phyloP scores from a whole-genome alignment of 2,329 filamentous ascomycete species.

The Aspergillus tanneri region DNA sequence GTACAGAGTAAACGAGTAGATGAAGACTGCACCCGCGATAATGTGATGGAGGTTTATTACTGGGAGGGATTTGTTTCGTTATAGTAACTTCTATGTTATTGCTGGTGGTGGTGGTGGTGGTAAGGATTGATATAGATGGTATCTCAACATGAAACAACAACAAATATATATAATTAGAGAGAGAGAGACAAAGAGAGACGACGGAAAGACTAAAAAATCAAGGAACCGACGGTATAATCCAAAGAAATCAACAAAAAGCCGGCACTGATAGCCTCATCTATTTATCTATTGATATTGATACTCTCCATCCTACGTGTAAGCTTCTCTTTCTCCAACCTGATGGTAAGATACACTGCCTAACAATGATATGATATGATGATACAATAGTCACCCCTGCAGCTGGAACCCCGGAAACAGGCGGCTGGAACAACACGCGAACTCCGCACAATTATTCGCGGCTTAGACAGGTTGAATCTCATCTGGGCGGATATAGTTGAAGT shows the following conservation, averaged over 20 bases:
- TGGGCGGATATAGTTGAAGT: slow-evolving; percentile 64
- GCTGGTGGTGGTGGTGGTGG: too few relatives aligned
- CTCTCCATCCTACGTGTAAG: slow-evolving; percentile 76
- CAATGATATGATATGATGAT: background rate
- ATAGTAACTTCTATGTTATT: too few relatives aligned
- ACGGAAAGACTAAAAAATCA: background rate
- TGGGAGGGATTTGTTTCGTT: too few relatives aligned
- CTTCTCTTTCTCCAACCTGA: slow-evolving; percentile 7
- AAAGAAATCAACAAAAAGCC: slow-evolving; percentile 72
- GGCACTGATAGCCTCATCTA: slow-evolving; percentile 75
- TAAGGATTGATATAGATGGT: too few relatives aligned
- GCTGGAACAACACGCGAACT: slow-evolving; percentile 62
- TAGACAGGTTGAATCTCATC: slow-evolving; percentile 58
- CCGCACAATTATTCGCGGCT: slow-evolving; percentile 57
- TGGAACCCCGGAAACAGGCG: slow-evolving; percentile 61
- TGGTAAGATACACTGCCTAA: background rate
- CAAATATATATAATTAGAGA: too few relatives aligned
- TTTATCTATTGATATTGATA: slow-evolving; percentile 82
- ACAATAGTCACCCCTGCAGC: slow-evolving; percentile 47
- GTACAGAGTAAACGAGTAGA: slow-evolving; percentile 57
- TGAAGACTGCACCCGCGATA: slow-evolving; percentile 48
- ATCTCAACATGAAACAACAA: too few relatives aligned
- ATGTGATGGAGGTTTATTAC: slow-evolving; percentile 46
- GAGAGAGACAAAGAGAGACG: too few relatives aligned
- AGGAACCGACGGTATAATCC: slow-evolving; percentile 70